These are phyloP conservation scores for Wickerhamomyces silvicola DNA, from an alignment of 805 yeast genomes.

Conservation along the genomic window DNA sequence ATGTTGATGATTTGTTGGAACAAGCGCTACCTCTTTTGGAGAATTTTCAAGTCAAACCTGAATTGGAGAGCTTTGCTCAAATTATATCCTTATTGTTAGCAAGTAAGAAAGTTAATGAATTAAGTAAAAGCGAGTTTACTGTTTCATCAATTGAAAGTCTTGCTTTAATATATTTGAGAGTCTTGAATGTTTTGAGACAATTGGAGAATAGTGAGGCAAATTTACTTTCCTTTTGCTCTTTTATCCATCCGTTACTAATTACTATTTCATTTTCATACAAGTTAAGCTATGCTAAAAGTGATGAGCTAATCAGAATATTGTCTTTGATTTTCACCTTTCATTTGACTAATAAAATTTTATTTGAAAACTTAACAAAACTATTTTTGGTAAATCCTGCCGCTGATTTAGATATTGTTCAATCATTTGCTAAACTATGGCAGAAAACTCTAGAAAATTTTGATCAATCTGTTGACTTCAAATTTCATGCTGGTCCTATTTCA, in stretches of 20 bases:
- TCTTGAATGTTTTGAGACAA: conserved; percentile 5
- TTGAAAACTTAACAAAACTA: conserved; percentile 10
- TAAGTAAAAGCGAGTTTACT: conserved; percentile 12
- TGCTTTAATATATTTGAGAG: conserved; percentile 9
- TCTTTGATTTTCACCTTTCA: conserved; percentile 12
- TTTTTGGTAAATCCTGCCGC: conserved; percentile 10
- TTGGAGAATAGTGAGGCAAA: conserved; percentile 1
- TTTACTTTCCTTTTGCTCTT: conserved; percentile 10
- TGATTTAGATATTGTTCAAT: conserved; percentile 17
- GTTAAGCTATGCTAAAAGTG: conserved; percentile 8
- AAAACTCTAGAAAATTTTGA: conserved; percentile 12
- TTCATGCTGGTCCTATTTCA: conserved; percentile 17
- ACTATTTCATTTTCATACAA: conserved; percentile 18
- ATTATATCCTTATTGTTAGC: conserved; percentile 12
- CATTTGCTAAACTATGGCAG: conserved; percentile 21
- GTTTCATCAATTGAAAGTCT: conserved; percentile 7
- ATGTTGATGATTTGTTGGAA: no score
- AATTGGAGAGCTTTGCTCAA: no score
- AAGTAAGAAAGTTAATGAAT: conserved; percentile 9
- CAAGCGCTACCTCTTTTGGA: no score
- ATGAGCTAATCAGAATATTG: conserved; percentile 12
- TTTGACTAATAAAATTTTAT: conserved; percentile 5
- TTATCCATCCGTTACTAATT: conserved; percentile 20
- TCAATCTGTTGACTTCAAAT: conserved; percentile 1
- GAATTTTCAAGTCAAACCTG: no score